Evolutionary conservation across 2,329 filamentous ascomycete genomes (phyloP).

Genomic region (Cordyceps sp.): DNA sequence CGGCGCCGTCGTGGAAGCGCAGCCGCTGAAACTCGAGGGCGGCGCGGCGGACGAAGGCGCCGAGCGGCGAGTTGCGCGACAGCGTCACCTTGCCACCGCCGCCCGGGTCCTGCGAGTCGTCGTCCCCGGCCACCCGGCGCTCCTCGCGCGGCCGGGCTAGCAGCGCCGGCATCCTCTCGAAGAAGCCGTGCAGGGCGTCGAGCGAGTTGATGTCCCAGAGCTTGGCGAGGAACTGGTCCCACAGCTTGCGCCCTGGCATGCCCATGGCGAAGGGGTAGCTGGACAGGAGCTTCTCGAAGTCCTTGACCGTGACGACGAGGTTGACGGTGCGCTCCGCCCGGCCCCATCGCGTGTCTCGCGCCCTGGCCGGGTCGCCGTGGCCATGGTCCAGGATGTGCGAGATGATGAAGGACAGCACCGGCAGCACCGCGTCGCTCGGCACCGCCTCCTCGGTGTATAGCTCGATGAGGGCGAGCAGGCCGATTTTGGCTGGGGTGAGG

Average conservation of each 20-base stretch:
- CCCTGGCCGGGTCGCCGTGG: constrained; percentile 11
- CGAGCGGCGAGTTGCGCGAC: constrained; percentile 61
- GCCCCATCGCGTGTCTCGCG: constrained; percentile 22
- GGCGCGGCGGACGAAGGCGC: constrained; percentile 61
- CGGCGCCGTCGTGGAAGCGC: constrained; percentile 61
- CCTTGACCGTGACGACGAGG: constrained; percentile 35
- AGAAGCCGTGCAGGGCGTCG: constrained; percentile 64
- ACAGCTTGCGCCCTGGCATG: constrained; percentile 64
- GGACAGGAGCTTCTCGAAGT: constrained; percentile 42
- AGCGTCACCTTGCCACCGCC: constrained; percentile 41
- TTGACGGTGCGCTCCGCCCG: constrained; percentile 32
- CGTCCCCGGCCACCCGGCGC: constrained; percentile 34
- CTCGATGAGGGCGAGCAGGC: constrained; percentile 63
- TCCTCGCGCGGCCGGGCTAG: constrained; percentile 48
- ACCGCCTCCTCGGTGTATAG: constrained; percentile 62
- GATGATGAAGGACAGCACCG: constrained; percentile 65
- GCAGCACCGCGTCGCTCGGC: constrained; percentile 52
- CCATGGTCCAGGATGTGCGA: constrained; percentile 44
- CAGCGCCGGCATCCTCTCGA: constrained; percentile 39
- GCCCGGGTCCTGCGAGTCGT: constrained; percentile 16
- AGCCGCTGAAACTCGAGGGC: constrained; percentile 66
- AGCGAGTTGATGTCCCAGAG: constrained; percentile 76
- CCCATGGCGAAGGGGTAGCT: constrained; percentile 33
- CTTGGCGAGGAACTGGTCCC: constrained; percentile 67
- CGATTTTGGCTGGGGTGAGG: constrained; percentile 78